These are phyloP conservation scores for Botrytis aclada DNA, from an alignment of 2,329 filamentous ascomycete species.

Conservation along the genomic window DNA sequence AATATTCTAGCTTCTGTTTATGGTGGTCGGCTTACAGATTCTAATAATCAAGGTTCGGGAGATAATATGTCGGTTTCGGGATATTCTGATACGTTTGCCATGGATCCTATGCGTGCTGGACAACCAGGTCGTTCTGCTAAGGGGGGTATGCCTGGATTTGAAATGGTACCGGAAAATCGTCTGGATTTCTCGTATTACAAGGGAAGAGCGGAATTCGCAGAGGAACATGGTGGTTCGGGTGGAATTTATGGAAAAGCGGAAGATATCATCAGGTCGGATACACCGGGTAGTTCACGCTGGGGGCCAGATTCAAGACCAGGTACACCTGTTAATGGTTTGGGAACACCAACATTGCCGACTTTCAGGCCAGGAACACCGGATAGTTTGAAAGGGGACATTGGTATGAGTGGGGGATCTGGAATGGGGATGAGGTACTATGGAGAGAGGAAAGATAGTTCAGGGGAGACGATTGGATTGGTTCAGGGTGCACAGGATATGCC, in stretches of 20 bases:
- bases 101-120: constrained; percentile 69
- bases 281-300: constrained; percentile 29
- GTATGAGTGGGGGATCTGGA: constrained; percentile 1
- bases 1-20: constrained; percentile 85
- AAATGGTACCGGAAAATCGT: constrained; percentile 85
- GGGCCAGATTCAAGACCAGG: constrained; percentile 30
- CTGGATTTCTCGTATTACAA: constrained; percentile 90
- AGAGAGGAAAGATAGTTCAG: constrained; percentile 1
- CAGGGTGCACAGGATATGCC: constrained; percentile 6
- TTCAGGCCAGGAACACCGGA: constrained; percentile 6
- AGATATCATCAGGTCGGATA: constrained; percentile 48
- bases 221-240: constrained; percentile 76
- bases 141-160: constrained; percentile 65
- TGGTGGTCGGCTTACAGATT: constrained; percentile 71
- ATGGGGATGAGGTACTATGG: constrained; percentile 1
- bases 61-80: constrained; percentile 60
- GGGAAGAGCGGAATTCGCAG: constrained; percentile 80
- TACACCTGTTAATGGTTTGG: constrained; percentile 19
- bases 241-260: constrained; percentile 57
- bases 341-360: not conserved
- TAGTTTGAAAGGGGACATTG: constrained; percentile 8
- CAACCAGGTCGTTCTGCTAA: constrained; percentile 43
- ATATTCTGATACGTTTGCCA: constrained; percentile 77
- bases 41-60: constrained; percentile 56
- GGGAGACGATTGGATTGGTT: constrained; percentile 5